phyloP scores from a whole-genome alignment of 257 asterid genomes.

The Leptodermis oblonga region DNA sequence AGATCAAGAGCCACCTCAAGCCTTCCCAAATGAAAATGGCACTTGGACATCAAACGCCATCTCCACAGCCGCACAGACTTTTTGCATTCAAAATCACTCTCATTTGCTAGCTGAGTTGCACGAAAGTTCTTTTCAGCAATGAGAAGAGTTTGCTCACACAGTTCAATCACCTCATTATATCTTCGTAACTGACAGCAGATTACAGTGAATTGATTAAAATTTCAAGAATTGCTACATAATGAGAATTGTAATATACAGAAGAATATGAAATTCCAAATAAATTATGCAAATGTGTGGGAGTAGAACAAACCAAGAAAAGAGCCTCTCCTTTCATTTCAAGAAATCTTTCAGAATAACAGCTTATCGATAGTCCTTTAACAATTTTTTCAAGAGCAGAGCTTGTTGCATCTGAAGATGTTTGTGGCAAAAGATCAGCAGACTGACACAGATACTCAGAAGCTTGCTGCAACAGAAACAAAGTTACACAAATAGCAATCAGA shows the following conservation, averaged over 20 bases:
- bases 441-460: conserved; percentile 48
- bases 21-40: conserved; percentile 67
- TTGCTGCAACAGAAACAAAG: conserved; percentile 44
- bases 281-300: background rate
- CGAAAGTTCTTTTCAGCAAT: conserved; percentile 58
- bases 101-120: conserved; percentile 20
- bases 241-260: background rate
- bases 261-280: background rate
- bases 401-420: conserved; percentile 56
- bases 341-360: conserved; percentile 74
- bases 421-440: conserved; percentile 55
- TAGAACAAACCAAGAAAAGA: conserved; percentile 58
- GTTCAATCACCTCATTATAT: conserved; percentile 68
- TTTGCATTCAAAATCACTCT: conserved; percentile 29
- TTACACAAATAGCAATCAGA: conserved; percentile 9
- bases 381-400: conserved; percentile 47
- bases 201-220: conserved; percentile 7
- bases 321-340: conserved; percentile 90
- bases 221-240: conserved; percentile 1
- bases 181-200: conserved; percentile 45
- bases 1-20: conserved; percentile 83
- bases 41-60: conserved; percentile 65
- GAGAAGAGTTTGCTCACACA: conserved; percentile 68
- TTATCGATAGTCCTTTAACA: conserved; percentile 56
- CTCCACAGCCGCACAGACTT: conserved; percentile 62